Evolutionary conservation across 2,329 filamentous ascomycete species (phyloP), one percentile per base, ranked within the genome.

Genomic region (Sporothrix pseudoabietina): DNA sequence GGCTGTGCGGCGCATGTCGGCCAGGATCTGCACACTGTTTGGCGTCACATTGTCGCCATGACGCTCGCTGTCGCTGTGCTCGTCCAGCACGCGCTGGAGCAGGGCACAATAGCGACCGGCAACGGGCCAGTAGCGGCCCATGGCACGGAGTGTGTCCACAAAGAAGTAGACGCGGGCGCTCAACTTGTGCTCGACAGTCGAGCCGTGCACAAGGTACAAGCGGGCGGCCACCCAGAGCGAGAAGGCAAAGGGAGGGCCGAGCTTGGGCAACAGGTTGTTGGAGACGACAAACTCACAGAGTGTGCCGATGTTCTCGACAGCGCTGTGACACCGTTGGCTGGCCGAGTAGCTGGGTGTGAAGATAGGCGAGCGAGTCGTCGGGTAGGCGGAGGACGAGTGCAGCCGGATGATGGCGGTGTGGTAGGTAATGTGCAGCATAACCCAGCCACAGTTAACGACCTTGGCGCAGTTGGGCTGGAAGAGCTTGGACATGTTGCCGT

Each of bases 321-420:
- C 94, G 3, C 88, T 88, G 74, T 94, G 89, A 78, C 94, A 97
- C 57, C 92, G 87, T 79, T 97, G 93, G 71, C 90, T 92, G 41
- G 94, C 94, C 77, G 90, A 92, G 80, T 93, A 97, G 0, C 93
- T 97, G 0, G 94, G 93, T 0, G 92, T 94, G 82, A 97, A 98
- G 71, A 97, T 94, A 14, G 91, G 91, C 1, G 93, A 97, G 44
- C 93, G 88, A 3, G 93, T 96, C 4, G 94, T 97, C 3, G 94
- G 94, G 80, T 97, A 98, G 1, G 94, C 94, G 6, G 94, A 94
- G 1, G 94, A 97, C 0, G 94, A 97, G 82, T 97, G 94, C 32
- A 97, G 86, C 49, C 94, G 90, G 77, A 98, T 97, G 9, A 97
- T 90, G 63, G 94, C 92, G 0, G 94, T 97, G 81, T 97, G 93